Percentiles rank a stretch among this genome's conserved stretches.
phyloP scores from a whole-genome alignment of 2,329 filamentous ascomycete species.

The Metarhizium album region DNA sequence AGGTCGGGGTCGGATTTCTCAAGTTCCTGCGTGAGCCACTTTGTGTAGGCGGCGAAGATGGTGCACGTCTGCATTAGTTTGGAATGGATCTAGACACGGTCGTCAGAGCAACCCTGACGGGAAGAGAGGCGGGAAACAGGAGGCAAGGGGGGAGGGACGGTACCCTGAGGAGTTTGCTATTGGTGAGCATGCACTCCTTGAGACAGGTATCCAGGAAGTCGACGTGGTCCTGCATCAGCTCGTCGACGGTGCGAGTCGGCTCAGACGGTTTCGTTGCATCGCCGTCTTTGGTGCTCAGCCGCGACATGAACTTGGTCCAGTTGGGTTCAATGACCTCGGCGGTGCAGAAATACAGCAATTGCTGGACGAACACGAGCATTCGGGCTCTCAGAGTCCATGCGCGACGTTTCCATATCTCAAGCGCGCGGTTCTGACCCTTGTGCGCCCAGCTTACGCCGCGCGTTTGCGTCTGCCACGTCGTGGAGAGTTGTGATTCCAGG shows the following conservation, averaged over 20 bases:
- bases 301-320: constrained; percentile 88
- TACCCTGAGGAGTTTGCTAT: constrained; percentile 86
- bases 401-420: constrained; percentile 87
- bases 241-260: constrained; percentile 66
- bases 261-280: constrained; percentile 16
- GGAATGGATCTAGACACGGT: constrained; percentile 71
- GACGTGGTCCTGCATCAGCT: constrained; percentile 97
- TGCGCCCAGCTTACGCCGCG: constrained; percentile 75
- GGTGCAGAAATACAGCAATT: constrained; percentile 93
- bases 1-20: constrained; percentile 76
- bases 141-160: constrained; percentile 14
- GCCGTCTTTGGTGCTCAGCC: constrained; percentile 55
- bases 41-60: constrained; percentile 84
- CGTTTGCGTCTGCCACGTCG: constrained; percentile 83
- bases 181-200: constrained; percentile 98
- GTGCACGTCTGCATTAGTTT: constrained; percentile 95
- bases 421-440: constrained; percentile 56
- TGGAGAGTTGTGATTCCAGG: constrained; percentile 76
- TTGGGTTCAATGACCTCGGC: constrained; percentile 96
- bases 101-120: not conserved
- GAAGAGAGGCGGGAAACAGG: not conserved
- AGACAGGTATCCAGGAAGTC: constrained; percentile 96
- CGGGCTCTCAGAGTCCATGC: constrained; percentile 86
- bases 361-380: constrained; percentile 96
- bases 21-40: constrained; percentile 75